phyloP scores from a whole-genome alignment of 1,284 basidiomycete genomes.

The Moesziomyces antarcticus region DNA sequence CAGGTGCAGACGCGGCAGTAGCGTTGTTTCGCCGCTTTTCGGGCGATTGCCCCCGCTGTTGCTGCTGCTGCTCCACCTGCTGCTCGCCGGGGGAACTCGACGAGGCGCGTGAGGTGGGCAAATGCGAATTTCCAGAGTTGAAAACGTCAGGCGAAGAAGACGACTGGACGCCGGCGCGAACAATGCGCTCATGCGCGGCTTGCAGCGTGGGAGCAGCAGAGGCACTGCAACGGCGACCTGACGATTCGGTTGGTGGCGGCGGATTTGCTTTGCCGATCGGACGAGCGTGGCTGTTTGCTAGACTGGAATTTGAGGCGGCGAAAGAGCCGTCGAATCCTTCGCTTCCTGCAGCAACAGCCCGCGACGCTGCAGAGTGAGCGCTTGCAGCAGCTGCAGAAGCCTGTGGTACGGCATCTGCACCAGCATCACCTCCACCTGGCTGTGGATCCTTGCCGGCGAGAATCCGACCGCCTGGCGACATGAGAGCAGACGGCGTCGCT shows the following conservation, averaged over 20 bases:
- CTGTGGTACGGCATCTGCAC: too few species aligned
- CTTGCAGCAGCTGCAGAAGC: too few species aligned
- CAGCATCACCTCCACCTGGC: too few species aligned
- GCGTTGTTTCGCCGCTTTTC: background rate
- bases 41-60: too few species aligned
- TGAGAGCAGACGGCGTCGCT: too few species aligned
- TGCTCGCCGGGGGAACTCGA: too few species aligned
- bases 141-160: background rate
- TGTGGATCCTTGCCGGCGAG: too few species aligned
- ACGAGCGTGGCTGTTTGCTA: slow-evolving; percentile 7
- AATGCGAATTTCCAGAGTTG: slow-evolving; percentile 4
- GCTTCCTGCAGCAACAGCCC: background rate
- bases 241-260: background rate
- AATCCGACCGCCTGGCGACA: too few species aligned
- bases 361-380: too few species aligned
- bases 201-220: slow-evolving; percentile 2
- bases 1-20: slow-evolving; percentile 4
- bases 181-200: background rate
- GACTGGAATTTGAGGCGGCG: slow-evolving; percentile 5
- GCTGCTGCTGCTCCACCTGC: too few species aligned
- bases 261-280: slow-evolving; percentile 35
- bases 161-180: background rate
- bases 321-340: background rate
- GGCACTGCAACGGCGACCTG: slow-evolving; percentile 15
- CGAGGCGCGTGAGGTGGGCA: slow-evolving; percentile 1